A percentile compares a stretch with the other conserved stretches of the same genome.
Evolutionary conservation across 2,329 filamentous ascomycete genomes (phyloP).

Genomic region (Claviceps pazoutovae): DNA sequence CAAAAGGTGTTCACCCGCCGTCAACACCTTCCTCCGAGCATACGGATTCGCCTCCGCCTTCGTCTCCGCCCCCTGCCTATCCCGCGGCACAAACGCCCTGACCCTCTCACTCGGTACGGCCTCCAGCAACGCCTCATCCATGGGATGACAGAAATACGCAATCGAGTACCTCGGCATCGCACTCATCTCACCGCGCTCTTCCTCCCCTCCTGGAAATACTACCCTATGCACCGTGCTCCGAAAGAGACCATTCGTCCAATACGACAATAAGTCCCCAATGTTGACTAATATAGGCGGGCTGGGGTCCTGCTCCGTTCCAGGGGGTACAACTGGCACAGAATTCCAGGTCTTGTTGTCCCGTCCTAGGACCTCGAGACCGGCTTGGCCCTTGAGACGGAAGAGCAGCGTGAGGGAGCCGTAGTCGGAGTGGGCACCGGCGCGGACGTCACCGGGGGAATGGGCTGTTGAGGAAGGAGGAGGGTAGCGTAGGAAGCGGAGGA

Average conservation of each 20-base stretch:
- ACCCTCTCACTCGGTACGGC: slow-evolving; percentile 49
- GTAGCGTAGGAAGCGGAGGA: slow-evolving; percentile 61
- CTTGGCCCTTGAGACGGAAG: slow-evolving; percentile 74
- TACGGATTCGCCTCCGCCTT: slow-evolving; percentile 28
- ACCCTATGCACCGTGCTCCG: slow-evolving; percentile 84
- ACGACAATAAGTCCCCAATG: slow-evolving; percentile 55
- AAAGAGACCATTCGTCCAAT: slow-evolving; percentile 83
- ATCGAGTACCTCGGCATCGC: slow-evolving; percentile 47
- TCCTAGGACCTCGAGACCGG: slow-evolving; percentile 71
- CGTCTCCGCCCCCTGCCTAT: slow-evolving; percentile 13
- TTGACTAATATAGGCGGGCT: slow-evolving; percentile 70
- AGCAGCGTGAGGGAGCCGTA: slow-evolving; percentile 63
- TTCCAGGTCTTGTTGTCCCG: slow-evolving; percentile 37
- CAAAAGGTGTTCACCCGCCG: slow-evolving; percentile 48
- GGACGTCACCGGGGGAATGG: slow-evolving; percentile 46
- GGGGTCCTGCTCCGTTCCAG: slow-evolving; percentile 41
- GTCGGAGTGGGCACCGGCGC: slow-evolving; percentile 85
- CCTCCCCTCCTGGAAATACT: slow-evolving; percentile 41
- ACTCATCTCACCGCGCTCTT: slow-evolving; percentile 30
- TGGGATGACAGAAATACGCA: slow-evolving; percentile 55
- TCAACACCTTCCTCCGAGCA: slow-evolving; percentile 41
- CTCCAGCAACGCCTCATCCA: slow-evolving; percentile 35
- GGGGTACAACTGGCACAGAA: slow-evolving; percentile 55
- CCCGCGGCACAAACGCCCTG: slow-evolving; percentile 21
- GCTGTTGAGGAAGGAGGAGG: slow-evolving; percentile 36